Evolutionary conservation across 1,284 basidiomycete species (phyloP).

Genomic region (Malassezia vespertilionis): DNA sequence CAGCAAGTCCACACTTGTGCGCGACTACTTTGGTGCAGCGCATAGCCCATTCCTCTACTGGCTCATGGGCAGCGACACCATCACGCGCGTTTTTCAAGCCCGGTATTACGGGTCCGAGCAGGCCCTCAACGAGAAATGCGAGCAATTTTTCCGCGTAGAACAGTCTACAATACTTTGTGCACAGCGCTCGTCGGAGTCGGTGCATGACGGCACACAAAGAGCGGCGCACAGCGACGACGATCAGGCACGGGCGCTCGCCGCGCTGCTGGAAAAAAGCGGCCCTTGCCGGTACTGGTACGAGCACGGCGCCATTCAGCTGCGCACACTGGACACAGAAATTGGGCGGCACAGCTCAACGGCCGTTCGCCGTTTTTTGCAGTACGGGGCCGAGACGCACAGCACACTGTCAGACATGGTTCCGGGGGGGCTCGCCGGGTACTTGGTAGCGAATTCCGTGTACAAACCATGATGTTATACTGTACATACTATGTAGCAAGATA

Average conservation of each 20-base stretch:
- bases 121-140: slow-evolving; percentile 55
- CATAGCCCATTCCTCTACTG: slow-evolving; percentile 52
- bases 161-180: slow-evolving; percentile 56
- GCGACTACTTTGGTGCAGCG: not conserved
- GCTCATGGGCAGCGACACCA: slow-evolving; percentile 74
- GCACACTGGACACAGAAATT: slow-evolving; percentile 20
- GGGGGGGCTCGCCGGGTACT: slow-evolving; percentile 22
- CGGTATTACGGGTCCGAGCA: slow-evolving; percentile 59
- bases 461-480: not conserved
- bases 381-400: slow-evolving; percentile 2
- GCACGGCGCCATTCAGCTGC: slow-evolving; percentile 19
- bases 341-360: slow-evolving; percentile 27
- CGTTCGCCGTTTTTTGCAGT: slow-evolving; percentile 16
- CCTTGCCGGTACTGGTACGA: slow-evolving; percentile 19
- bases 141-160: slow-evolving; percentile 56
- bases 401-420: slow-evolving; percentile 21
- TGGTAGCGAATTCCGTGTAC: slow-evolving; percentile 21
- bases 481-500: not conserved
- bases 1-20: slow-evolving; percentile 57
- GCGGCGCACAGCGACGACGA: too few relatives aligned
- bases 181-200: slow-evolving; percentile 13
- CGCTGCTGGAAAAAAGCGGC: slow-evolving; percentile 10
- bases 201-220: too few relatives aligned
- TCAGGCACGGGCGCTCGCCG: slow-evolving; percentile 10
- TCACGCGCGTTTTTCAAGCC: slow-evolving; percentile 68